Percentiles rank a stretch among this genome's conserved stretches.
Conservation (phyloP, 768 basidiomycete species). For the Tulasnella sp. region DNA sequence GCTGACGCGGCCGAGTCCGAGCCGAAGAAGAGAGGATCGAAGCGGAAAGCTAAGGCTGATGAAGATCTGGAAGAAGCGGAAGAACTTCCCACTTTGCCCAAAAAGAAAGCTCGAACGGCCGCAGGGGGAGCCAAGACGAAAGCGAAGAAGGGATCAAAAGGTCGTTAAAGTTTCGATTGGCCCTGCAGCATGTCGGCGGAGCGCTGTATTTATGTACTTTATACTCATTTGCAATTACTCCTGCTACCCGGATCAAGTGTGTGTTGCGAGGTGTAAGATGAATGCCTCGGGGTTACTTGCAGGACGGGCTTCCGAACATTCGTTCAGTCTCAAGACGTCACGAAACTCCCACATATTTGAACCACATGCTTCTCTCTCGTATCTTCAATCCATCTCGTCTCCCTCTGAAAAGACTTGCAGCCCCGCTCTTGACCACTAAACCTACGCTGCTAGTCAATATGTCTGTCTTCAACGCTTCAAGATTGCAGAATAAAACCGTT, state of each 20-base stretch:
- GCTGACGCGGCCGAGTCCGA: slow-evolving; percentile 3
- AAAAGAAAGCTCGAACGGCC: slow-evolving; percentile 23
- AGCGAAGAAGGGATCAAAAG: slow-evolving; percentile 6
- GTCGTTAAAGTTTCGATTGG: neutral
- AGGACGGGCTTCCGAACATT: slow-evolving; percentile 1
- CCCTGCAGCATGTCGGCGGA: neutral
- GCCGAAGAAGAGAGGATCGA: slow-evolving; percentile 22
- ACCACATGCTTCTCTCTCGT: slow-evolving; percentile 13
- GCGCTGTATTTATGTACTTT: neutral
- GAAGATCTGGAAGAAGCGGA: slow-evolving; percentile 24
- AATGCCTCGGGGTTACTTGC: neutral
- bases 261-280: neutral
- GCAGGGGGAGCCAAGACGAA: neutral
- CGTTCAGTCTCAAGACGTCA: neutral
- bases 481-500: slow-evolving; percentile 78
- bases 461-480: slow-evolving; percentile 74
- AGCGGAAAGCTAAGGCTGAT: slow-evolving; percentile 1
- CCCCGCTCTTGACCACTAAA: neutral
- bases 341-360: neutral
- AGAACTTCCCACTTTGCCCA: neutral
- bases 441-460: neutral
- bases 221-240: neutral
- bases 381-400: slow-evolving; percentile 19
- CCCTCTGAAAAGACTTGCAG: slow-evolving; percentile 1
- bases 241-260: neutral